Conservation (phyloP, 2,329 filamentous ascomycete species). For the Ramularia endophylla region DNA sequence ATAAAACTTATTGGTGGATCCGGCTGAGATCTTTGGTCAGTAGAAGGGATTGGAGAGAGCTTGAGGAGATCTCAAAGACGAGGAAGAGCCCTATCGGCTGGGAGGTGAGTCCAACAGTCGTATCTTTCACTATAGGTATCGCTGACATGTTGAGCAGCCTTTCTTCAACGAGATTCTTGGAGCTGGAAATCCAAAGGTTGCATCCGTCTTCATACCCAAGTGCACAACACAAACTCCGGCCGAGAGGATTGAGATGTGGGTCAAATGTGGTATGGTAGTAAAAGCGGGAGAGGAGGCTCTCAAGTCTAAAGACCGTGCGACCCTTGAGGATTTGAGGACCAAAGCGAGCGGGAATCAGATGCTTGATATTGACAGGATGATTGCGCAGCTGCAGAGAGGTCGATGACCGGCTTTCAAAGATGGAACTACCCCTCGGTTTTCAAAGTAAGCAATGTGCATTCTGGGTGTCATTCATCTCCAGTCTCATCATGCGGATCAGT, state of each 20-base stretch:
- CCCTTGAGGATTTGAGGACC: conserved; percentile 66
- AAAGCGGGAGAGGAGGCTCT: conserved; percentile 90
- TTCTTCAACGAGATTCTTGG: conserved; percentile 87
- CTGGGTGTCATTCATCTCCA: too few species aligned
- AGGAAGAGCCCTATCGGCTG: conserved; percentile 91
- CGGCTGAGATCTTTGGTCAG: conserved; percentile 82
- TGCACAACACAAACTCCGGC: conserved; percentile 64
- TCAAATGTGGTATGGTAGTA: conserved; percentile 85
- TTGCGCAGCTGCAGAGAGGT: conserved; percentile 43
- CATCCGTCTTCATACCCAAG: conserved; percentile 79
- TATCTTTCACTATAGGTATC: conserved; percentile 3
- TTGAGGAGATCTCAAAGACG: conserved; percentile 74
- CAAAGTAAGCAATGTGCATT: too few species aligned
- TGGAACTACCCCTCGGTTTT: too few species aligned
- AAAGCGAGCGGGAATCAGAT: conserved; percentile 65
- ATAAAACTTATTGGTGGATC: conserved; percentile 84
- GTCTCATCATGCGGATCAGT: too few species aligned
- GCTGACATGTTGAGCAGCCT: conserved; percentile 48
- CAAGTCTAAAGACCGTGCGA: conserved; percentile 68
- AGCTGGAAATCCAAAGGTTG: conserved; percentile 84
- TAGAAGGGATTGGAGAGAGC: conserved; percentile 83
- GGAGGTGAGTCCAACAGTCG: conserved; percentile 59
- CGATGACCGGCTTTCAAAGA: conserved; percentile 18
- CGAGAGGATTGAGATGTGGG: conserved; percentile 83
- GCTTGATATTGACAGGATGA: conserved; percentile 77